Conservation (phyloP, 345 rosid species). For the Syzygium oleosum region DNA sequence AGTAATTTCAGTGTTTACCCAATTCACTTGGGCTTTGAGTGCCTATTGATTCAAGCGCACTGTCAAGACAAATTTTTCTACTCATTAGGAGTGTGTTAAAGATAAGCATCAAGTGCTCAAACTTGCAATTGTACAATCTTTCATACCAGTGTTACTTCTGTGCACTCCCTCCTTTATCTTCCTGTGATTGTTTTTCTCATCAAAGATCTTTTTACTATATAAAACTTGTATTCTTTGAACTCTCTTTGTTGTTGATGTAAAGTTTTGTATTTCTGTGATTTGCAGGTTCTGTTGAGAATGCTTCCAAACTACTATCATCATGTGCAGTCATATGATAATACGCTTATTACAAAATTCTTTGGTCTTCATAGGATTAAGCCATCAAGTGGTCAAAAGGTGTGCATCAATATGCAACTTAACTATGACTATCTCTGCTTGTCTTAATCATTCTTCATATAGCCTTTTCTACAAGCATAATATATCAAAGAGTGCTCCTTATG, state of each 20-base stretch:
- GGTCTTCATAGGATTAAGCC: conserved; percentile 99
- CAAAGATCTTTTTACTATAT: neutral
- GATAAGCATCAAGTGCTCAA: neutral
- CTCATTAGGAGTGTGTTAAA: neutral
- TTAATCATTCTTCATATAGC: neutral
- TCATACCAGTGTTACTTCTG: neutral
- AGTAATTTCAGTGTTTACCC: neutral
- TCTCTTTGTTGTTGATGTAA: neutral
- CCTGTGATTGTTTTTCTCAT: neutral
- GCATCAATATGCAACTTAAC: neutral
- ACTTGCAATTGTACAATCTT: neutral
- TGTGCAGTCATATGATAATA: conserved; percentile 83
- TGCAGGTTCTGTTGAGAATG: conserved; percentile 91
- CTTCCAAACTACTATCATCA: conserved; percentile 95
- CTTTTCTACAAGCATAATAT: neutral
- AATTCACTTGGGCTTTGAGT: neutral
- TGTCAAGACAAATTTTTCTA: neutral
- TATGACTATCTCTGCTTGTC: neutral
- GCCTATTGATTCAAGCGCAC: neutral
- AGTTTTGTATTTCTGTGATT: conserved; percentile 1
- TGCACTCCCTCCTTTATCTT: neutral
- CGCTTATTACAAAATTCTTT: conserved; percentile 93
- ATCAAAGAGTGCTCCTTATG: neutral
- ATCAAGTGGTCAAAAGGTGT: conserved; percentile 94
- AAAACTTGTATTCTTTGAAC: neutral